Evolutionary conservation across 306 rosid genomes (phyloP), one percentile per base, ranked within the genome.

Genomic region (Acacia melanoxylon): DNA sequence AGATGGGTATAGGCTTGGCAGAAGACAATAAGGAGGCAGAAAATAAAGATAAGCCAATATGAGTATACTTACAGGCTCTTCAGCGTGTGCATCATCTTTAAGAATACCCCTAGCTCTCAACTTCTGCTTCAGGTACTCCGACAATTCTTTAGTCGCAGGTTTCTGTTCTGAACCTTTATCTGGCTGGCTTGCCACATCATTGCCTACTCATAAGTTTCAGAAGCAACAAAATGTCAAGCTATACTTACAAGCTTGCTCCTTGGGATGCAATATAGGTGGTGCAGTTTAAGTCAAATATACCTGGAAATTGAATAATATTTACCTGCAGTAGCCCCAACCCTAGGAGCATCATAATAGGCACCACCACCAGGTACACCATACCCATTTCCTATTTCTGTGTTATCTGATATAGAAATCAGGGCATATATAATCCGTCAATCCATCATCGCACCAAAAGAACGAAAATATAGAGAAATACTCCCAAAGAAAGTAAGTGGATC

Each of bases 351-450:
- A 81, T 79, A 78, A 79, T 90, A 94, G 75, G 97, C 97, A 79
- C 97, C 93, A 82, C 97, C 98, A 68, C 98, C 98, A 12, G 98
- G 98, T 79, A 94, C 97, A 45, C 98, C 98, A 86, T 95, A 93
- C 24, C 98, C 98, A 78, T 95, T 95, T 63, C 98, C 98, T 68
- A 95, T 95, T 88, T 95, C 98, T 45, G 88, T 65, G 87, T 95
- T 95, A 80, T 92, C 98, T 95, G 88, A 65, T 75, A 79, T 44
- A 70, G 81, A 76, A 73, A 61, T 20, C 74, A 76, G 68, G 78
- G 63, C 52, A 66, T 71, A 66, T 71, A 67, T 46, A 25, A 72
- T 45, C 56, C 45, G 56, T 71, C 40, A 24, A 71, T 24, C 75
- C 75, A 71, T 71, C 58, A 45, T 6, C 29, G 17, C 45, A 25